Conservation (phyloP, 768 basidiomycete genomes). For the Chalciporus pseudorubinellus region DNA sequence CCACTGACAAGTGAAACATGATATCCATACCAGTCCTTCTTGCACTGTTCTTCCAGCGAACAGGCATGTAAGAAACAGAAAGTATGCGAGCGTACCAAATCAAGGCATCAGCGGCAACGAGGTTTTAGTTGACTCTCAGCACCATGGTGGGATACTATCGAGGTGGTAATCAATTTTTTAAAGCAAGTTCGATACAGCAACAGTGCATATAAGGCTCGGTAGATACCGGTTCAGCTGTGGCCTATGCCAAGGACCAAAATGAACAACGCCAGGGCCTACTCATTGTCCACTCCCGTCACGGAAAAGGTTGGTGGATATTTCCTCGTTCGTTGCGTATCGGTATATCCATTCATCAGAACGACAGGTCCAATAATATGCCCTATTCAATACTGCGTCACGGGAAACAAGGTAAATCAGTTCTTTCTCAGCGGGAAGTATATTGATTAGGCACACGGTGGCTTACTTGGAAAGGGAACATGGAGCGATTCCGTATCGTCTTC, state of each 20-base stretch:
- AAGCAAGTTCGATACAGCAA: too few species aligned
- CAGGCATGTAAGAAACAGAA: background rate
- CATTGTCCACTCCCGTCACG: conserved; percentile 16
- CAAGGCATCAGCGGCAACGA: background rate
- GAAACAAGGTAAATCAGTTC: background rate
- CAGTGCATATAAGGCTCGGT: too few species aligned
- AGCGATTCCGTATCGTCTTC: conserved; percentile 14
- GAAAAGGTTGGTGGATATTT: conserved; percentile 28
- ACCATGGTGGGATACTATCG: background rate
- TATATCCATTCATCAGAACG: conserved; percentile 24
- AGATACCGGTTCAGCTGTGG: too few species aligned
- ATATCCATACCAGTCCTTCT: background rate
- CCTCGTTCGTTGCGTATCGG: conserved; percentile 32
- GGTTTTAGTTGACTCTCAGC: background rate
- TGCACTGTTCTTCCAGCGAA: background rate
- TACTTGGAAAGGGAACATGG: conserved; percentile 27
- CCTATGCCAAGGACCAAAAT: too few species aligned
- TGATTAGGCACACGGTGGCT: conserved; percentile 8
- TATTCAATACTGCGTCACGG: conserved; percentile 18
- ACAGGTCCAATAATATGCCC: conserved; percentile 15
- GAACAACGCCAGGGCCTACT: background rate
- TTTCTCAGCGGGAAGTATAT: conserved; percentile 3
- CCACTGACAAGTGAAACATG: conserved; percentile 9
- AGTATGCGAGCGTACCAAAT: background rate
- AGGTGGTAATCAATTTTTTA: too few species aligned